Conservation (phyloP, 2,329 filamentous ascomycete genomes). For the Colletotrichum simmondsii region DNA sequence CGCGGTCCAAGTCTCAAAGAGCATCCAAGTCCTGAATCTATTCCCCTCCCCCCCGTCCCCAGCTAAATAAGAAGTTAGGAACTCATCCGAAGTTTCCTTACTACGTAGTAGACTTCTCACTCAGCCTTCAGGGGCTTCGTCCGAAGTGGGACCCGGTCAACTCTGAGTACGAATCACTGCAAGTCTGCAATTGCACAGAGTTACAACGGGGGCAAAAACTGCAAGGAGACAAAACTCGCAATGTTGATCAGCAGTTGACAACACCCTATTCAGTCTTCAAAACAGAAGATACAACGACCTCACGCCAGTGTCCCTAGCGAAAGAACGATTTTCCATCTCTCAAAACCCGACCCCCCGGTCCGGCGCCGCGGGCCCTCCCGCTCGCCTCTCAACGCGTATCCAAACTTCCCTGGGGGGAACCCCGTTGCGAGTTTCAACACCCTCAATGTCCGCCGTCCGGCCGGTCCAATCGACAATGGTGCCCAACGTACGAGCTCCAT, state of each 20-base stretch:
- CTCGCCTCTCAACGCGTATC: slow-evolving; percentile 3
- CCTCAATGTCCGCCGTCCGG: background rate
- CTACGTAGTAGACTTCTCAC: too few relatives aligned
- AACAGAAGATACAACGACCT: background rate
- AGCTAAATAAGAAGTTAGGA: background rate
- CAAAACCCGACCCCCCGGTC: background rate
- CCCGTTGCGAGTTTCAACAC: background rate
- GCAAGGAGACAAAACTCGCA: background rate
- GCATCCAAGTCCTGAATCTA: background rate
- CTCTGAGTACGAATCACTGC: background rate
- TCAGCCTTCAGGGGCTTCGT: background rate
- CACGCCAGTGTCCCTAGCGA: background rate
- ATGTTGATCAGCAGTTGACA: background rate
- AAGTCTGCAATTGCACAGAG: background rate
- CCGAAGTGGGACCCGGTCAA: background rate
- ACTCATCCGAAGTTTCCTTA: background rate
- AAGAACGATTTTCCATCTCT: background rate
- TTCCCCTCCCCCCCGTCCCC: background rate
- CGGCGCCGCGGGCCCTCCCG: slow-evolving; percentile 24
- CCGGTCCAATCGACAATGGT: background rate
- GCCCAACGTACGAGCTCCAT: background rate
- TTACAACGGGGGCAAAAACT: background rate
- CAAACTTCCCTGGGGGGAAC: background rate
- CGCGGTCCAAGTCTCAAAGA: background rate
- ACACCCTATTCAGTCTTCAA: background rate